Evolutionary conservation across 1,284 basidiomycete species (phyloP).

Genomic region (Peniophora sp.): DNA sequence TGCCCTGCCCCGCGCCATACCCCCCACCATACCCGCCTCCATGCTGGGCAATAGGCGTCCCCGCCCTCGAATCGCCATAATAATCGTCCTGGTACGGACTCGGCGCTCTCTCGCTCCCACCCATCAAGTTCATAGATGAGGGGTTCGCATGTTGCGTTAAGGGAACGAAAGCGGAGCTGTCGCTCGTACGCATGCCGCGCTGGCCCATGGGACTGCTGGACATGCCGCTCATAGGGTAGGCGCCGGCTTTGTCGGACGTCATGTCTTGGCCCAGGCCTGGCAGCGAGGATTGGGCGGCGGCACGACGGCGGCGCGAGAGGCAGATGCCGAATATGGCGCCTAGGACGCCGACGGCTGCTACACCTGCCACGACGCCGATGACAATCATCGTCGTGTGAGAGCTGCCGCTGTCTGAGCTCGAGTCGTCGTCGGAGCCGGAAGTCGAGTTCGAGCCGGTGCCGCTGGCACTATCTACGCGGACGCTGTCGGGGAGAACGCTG

Average conservation of each 20-base stretch:
- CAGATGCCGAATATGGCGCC: slow-evolving; percentile 21
- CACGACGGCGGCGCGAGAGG: slow-evolving; percentile 20
- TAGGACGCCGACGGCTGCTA: slow-evolving; percentile 18
- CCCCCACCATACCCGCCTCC: neutral
- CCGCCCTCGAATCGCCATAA: slow-evolving; percentile 6
- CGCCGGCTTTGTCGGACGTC: slow-evolving; percentile 26
- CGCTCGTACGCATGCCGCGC: slow-evolving; percentile 27
- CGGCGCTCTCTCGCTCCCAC: too few species aligned
- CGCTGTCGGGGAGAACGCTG: slow-evolving; percentile 44
- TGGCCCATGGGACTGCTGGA: slow-evolving; percentile 4
- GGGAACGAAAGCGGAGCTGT: slow-evolving; percentile 54
- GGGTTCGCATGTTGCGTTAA: slow-evolving; percentile 14
- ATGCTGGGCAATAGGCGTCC: neutral
- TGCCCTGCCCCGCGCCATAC: neutral
- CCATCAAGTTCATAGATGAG: too few species aligned
- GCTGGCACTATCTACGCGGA: slow-evolving; percentile 16
- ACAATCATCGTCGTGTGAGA: slow-evolving; percentile 17
- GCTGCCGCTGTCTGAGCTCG: slow-evolving; percentile 1
- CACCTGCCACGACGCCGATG: slow-evolving; percentile 16
- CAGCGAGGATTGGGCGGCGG: too few species aligned
- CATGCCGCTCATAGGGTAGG: too few species aligned
- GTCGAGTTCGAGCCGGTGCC: slow-evolving; percentile 6
- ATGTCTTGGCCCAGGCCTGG: too few species aligned
- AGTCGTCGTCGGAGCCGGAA: neutral
- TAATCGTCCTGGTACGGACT: too few species aligned